phyloP scores from a whole-genome alignment of 2,329 filamentous ascomycete genomes.

The Myotisia sp. region DNA sequence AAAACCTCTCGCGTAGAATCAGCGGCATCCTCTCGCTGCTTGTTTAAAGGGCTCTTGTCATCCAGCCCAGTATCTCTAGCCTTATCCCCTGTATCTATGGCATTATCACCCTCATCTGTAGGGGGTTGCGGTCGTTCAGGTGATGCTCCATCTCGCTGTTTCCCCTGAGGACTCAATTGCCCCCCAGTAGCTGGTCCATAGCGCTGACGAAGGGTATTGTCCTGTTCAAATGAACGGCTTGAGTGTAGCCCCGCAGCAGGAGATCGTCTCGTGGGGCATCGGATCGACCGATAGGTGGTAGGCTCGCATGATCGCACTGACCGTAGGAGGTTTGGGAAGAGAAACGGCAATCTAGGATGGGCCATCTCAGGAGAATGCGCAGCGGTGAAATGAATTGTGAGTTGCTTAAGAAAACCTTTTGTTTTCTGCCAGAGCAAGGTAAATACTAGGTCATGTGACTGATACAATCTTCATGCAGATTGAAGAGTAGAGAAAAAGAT shows the following conservation, averaged over 20 bases:
- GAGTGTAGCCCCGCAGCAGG: slow-evolving; percentile 24
- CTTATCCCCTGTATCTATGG: slow-evolving; percentile 10
- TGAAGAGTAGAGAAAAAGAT: no score
- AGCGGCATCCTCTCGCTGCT: no score
- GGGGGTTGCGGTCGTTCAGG: slow-evolving; percentile 6
- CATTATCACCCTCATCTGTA: background rate
- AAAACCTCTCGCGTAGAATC: no score
- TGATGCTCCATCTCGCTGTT: slow-evolving; percentile 16
- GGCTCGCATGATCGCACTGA: slow-evolving; percentile 37
- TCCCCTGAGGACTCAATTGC: slow-evolving; percentile 25
- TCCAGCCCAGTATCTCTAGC: no score
- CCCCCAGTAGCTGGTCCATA: slow-evolving; percentile 34
- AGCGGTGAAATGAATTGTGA: background rate
- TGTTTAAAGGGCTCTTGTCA: slow-evolving; percentile 1
- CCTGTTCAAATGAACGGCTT: slow-evolving; percentile 19
- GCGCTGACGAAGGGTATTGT: slow-evolving; percentile 30
- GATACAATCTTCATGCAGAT: no score
- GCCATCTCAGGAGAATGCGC: slow-evolving; percentile 38
- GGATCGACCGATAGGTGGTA: slow-evolving; percentile 30
- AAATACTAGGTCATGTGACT: no score
- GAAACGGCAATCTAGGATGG: slow-evolving; percentile 48
- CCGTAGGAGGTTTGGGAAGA: slow-evolving; percentile 55
- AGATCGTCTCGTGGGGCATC: slow-evolving; percentile 17
- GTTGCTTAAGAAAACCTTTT: background rate
- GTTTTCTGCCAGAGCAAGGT: background rate